These are phyloP conservation scores for Backusella psychrophila DNA, from an alignment of 192 early-diverging fungal species.

Conservation along the genomic window DNA sequence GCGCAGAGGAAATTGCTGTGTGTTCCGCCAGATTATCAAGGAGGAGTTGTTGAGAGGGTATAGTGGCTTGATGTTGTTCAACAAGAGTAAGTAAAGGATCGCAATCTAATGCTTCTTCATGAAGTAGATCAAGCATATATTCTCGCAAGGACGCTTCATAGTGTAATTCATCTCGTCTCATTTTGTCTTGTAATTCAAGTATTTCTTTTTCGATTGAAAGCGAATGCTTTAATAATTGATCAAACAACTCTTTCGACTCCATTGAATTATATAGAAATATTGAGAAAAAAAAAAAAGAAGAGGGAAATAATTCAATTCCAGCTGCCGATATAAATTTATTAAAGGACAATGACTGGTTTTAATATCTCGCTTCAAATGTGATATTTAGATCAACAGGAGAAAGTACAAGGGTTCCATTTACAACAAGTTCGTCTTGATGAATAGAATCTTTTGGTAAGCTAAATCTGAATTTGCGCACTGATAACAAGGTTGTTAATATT, in stretches of 20 bases:
- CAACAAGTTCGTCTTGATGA: not conserved
- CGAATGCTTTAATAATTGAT: not conserved
- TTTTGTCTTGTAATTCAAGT: not conserved
- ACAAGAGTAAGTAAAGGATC: not conserved
- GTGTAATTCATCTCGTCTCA: not conserved
- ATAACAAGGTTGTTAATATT: not conserved
- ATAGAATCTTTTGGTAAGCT: constrained; percentile 15
- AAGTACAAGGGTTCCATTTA: not conserved
- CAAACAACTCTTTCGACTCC: not conserved
- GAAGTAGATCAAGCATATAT: not conserved
- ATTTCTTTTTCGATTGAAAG: not conserved
- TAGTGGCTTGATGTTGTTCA: not conserved
- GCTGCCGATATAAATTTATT: too few relatives aligned
- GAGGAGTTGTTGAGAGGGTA: not conserved
- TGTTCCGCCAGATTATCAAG: not conserved
- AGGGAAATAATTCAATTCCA: not conserved
- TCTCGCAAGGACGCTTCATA: not conserved
- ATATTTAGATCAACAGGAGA: not conserved
- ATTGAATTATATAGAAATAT: not conserved
- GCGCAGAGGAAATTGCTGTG: not conserved
- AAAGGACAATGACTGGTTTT: not conserved
- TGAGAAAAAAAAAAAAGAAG: not conserved
- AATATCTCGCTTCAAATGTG: constrained; percentile 21
- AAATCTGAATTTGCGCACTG: constrained; percentile 26
- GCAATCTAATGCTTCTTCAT: not conserved